phyloP scores from a whole-genome alignment of 495 filamentous ascomycete genomes.

The Cairneyella variabilis region DNA sequence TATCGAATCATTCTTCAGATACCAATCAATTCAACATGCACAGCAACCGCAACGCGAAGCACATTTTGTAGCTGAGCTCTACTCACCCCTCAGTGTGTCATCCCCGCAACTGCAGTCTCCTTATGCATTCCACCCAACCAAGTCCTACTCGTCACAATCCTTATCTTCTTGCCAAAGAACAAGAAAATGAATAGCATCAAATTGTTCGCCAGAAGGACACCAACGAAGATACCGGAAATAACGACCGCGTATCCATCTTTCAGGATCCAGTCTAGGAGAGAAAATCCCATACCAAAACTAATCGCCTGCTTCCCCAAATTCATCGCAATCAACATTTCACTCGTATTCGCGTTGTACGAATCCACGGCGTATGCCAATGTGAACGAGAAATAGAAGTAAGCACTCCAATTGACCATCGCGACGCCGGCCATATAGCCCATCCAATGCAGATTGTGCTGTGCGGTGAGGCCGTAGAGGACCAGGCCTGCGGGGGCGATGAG shows the following conservation, averaged over 20 bases:
- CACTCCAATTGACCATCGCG: conserved; percentile 46
- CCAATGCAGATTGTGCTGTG: conserved; percentile 51
- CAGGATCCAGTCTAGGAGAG: conserved; percentile 56
- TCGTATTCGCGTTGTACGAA: conserved; percentile 52
- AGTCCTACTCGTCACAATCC: conserved; percentile 42
- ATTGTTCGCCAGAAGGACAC: conserved; percentile 53
- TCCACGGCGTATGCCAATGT: conserved; percentile 59
- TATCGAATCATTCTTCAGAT: too few species aligned
- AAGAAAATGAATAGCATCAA: conserved; percentile 50
- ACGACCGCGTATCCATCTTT: conserved; percentile 52
- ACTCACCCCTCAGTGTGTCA: conserved; percentile 13
- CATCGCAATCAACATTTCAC: conserved; percentile 66
- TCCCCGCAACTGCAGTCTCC: conserved; percentile 25
- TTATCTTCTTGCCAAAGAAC: conserved; percentile 53
- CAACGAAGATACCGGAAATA: conserved; percentile 55
- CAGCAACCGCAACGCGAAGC: too few species aligned
- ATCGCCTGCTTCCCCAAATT: conserved; percentile 65
- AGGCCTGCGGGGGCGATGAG: conserved; percentile 51
- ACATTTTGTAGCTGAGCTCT: too few species aligned
- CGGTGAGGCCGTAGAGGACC: conserved; percentile 52
- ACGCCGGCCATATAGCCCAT: conserved; percentile 51
- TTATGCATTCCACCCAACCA: conserved; percentile 51
- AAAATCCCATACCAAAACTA: conserved; percentile 56
- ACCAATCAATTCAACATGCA: too few species aligned
- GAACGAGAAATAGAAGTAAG: conserved; percentile 57